phyloP scores from a whole-genome alignment of 106 monocot genomes.

The Phalaenopsis equestris region DNA sequence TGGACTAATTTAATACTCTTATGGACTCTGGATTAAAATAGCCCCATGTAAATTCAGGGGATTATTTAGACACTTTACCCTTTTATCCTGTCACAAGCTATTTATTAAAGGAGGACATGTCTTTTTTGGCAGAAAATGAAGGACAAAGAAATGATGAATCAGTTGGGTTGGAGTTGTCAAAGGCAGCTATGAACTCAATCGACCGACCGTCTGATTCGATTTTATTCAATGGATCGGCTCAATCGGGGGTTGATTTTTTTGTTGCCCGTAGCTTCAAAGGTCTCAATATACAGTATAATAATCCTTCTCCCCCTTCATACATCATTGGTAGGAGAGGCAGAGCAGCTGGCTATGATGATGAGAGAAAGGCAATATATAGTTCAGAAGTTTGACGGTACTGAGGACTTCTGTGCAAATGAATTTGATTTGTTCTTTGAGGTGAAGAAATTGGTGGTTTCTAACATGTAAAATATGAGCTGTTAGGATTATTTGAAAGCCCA shows the following conservation, averaged over 20 bases:
- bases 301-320: conserved; percentile 34
- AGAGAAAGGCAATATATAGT: conserved; percentile 13
- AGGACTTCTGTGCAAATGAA: not conserved
- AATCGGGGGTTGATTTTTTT: conserved; percentile 64
- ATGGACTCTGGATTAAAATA: too few species aligned
- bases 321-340: conserved; percentile 60
- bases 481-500: not conserved
- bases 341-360: conserved; percentile 66
- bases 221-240: conserved; percentile 75
- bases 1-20: too few species aligned
- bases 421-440: not conserved
- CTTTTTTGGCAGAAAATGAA: conserved; percentile 27
- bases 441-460: not conserved
- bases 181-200: conserved; percentile 49
- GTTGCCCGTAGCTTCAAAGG: conserved; percentile 75
- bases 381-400: not conserved
- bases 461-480: not conserved
- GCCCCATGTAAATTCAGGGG: too few species aligned
- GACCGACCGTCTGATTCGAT: conserved; percentile 36
- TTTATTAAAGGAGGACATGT: not conserved
- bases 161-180: conserved; percentile 37
- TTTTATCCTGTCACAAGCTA: not conserved
- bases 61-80: too few species aligned
- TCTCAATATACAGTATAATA: conserved; percentile 44
- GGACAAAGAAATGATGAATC: conserved; percentile 29